phyloP scores from a whole-genome alignment of 2,329 filamentous ascomycete genomes.

The Huntiella savannae region DNA sequence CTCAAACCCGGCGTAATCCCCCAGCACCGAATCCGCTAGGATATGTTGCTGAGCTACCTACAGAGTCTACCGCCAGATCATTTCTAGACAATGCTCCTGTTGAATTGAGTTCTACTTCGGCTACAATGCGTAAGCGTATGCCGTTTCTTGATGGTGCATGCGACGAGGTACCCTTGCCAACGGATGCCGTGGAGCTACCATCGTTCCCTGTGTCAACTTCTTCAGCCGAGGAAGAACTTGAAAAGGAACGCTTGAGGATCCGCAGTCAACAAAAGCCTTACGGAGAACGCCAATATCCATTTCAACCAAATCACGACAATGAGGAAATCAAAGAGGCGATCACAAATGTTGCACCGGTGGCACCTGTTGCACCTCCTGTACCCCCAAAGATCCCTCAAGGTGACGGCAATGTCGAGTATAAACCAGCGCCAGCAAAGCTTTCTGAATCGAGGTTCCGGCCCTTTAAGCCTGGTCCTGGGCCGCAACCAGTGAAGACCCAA shows the following conservation, averaged over 20 bases:
- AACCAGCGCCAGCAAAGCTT: not conserved
- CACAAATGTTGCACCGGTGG: not conserved
- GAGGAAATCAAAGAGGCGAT: not conserved
- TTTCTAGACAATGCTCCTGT: slow-evolving; percentile 25
- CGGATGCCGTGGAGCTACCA: slow-evolving; percentile 22
- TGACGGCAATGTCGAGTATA: not conserved
- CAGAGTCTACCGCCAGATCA: slow-evolving; percentile 23
- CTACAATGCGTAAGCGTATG: not conserved
- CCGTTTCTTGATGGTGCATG: too few species aligned
- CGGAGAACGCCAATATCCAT: slow-evolving; percentile 10
- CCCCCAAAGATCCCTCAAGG: not conserved
- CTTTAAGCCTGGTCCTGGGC: slow-evolving; percentile 2
- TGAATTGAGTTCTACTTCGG: slow-evolving; percentile 24
- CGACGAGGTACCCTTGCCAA: not conserved
- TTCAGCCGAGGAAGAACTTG: not conserved
- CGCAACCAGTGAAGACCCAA: not conserved
- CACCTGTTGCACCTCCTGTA: not conserved
- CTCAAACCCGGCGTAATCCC: slow-evolving; percentile 13
- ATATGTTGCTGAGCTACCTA: slow-evolving; percentile 28
- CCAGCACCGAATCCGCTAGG: slow-evolving; percentile 23
- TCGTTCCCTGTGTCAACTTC: slow-evolving; percentile 13
- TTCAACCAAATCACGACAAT: slow-evolving; percentile 9
- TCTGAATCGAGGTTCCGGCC: slow-evolving; percentile 1
- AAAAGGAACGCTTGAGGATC: slow-evolving; percentile 4
- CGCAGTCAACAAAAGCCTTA: slow-evolving; percentile 5